Percentiles rank a stretch among this genome's conserved stretches.
Conservation (phyloP, 805 yeast species). For the Myxozyma neglecta region DNA sequence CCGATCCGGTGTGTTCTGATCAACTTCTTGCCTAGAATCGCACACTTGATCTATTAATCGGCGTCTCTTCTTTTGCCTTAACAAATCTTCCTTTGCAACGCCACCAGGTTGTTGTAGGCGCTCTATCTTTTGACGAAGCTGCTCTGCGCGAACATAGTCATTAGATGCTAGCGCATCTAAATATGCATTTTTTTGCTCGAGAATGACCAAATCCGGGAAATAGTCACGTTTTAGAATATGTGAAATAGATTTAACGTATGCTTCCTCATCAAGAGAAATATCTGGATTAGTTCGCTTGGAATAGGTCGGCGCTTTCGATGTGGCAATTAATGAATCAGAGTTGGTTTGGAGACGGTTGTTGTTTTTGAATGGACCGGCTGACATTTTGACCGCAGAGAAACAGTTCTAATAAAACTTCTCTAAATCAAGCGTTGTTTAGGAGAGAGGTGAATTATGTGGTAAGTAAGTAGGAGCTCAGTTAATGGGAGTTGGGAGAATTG, state of each 20-base stretch:
- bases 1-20: background rate
- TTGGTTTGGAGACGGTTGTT: background rate
- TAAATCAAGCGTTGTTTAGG: too few relatives aligned
- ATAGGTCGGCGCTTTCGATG: slow-evolving; percentile 1
- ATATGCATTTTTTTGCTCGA: slow-evolving; percentile 14
- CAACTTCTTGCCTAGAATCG: background rate
- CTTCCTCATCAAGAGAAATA: slow-evolving; percentile 37
- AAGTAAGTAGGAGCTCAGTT: too few relatives aligned
- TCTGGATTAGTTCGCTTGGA: slow-evolving; percentile 15
- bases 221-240: slow-evolving; percentile 34
- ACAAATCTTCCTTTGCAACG: slow-evolving; percentile 6
- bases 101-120: slow-evolving; percentile 16
- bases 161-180: slow-evolving; percentile 21
- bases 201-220: slow-evolving; percentile 30
- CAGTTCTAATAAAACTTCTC: too few relatives aligned
- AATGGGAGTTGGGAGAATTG: too few relatives aligned
- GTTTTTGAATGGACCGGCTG: too few relatives aligned
- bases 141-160: slow-evolving; percentile 2
- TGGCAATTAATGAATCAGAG: background rate
- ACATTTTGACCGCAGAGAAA: too few relatives aligned
- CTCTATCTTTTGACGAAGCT: slow-evolving; percentile 10
- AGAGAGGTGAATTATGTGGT: too few relatives aligned
- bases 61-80: background rate
- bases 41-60: background rate
- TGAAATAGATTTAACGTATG: slow-evolving; percentile 32